Conservation (phyloP, 352 stramenopile genomes). For the Discostella stelligera region DNA sequence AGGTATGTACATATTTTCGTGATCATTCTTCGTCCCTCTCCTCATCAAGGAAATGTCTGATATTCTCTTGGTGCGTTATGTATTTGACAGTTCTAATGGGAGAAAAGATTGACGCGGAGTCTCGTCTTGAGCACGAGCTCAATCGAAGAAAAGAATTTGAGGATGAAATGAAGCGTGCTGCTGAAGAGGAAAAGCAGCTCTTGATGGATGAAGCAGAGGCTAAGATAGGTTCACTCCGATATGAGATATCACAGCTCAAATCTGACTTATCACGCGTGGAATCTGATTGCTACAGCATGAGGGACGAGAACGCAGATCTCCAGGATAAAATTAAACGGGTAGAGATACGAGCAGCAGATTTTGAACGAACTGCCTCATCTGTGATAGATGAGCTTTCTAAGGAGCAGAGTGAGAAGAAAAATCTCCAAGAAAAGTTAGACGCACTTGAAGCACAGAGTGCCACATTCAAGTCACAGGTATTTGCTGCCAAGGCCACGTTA, state of each 20-base stretch:
- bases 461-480: constrained; percentile 44
- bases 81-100: constrained; percentile 30
- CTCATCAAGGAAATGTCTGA: background rate
- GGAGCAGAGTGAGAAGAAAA: constrained; percentile 31
- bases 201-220: constrained; percentile 54
- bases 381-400: constrained; percentile 34
- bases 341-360: constrained; percentile 33
- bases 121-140: constrained; percentile 46
- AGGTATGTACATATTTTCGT: constrained; percentile 18
- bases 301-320: constrained; percentile 48
- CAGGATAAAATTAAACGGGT: constrained; percentile 42
- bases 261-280: constrained; percentile 46
- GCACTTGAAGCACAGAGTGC: constrained; percentile 40
- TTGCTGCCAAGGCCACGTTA: constrained; percentile 38
- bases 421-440: constrained; percentile 37
- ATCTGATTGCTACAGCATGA: constrained; percentile 46
- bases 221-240: constrained; percentile 37
- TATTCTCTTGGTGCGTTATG: background rate
- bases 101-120: constrained; percentile 60
- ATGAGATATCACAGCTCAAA: constrained; percentile 44
- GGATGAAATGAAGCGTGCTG: constrained; percentile 41
- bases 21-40: background rate
- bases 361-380: constrained; percentile 20
- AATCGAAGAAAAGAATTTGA: constrained; percentile 38
- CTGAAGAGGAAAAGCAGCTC: constrained; percentile 51